Base-by-base conservation (phyloP, 1,284 basidiomycete genomes). In the Phylloboletellus chloephorus region DNA sequence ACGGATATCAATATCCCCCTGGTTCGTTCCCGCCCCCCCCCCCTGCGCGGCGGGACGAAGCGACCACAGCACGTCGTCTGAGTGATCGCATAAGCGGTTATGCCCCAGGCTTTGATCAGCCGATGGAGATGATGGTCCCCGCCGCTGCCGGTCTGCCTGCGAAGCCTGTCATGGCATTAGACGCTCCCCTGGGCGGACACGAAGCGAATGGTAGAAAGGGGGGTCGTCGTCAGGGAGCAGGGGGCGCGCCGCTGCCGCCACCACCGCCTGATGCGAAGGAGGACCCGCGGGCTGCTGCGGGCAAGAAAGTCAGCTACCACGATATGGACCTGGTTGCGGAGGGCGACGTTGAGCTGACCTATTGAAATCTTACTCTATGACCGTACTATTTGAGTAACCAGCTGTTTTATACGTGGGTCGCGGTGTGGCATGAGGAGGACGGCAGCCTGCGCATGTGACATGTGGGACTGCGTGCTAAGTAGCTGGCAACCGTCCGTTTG, bases 271-370 rank as follows among this genome's bases (percentile, higher is more conserved):
- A 89, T 65, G 87, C 82, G 23, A 88, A 87, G 63, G 87, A 89
- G 61, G 86, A 89, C 61, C 86, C 86, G n/a, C 67, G 86, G 40
- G 86, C 86, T n/a, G 78, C 81, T 28, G 82, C 82, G 25, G 86
- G 87, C 19, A 79, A 77, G 67, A 77, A 85, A 63, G 76, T 89
- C 44, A 88, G 85, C 65, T 89, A 89, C 57, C 82, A 89, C 58
- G 87, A 89, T 61, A 88, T 89, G 82, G 86, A 89, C 66, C 66
- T 84, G 56, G 87, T 89, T 49, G 86, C 86, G 23, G 86, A 89
- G 73, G 86, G 87, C 16, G 86, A 89, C 58, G 78, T 89, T 47
- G 86, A 87, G 64, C 65, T 87, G 67, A 78, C 72, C 52, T 86
- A 86, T 62, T 86, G 68, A 76, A 31, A 38, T 17, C 54, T 53